Base-by-base conservation (phyloP, 106 monocot genomes). In the Platanthera zijinensis region DNA sequence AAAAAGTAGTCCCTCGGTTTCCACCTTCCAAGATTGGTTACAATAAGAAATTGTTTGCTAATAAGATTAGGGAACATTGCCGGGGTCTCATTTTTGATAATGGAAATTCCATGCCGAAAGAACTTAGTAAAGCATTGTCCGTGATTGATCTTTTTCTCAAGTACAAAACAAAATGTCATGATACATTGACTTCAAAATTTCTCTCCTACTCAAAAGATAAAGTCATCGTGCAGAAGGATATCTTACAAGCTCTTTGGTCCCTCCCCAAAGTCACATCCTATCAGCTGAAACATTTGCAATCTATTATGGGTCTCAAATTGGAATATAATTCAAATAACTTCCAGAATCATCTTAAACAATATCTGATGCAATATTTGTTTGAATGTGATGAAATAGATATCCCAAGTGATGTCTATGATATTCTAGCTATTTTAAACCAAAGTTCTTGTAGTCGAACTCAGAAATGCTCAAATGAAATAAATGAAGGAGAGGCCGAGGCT, bases 211-310 rank as follows among this genome's bases (percentile, higher is more conserved):
- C 82, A 62, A 77, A 74, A 17, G 80, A 91, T 71, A 57, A 57
- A 72, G 45, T 85, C 5, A 51, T 5, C 25, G 13, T 88, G 82
- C 94, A 94, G 52, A 84, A 83, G 61, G 82, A 84, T 22, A 83
- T 97, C 48, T 53, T 94, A 21, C 78, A 81, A 52, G 94, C 97
- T 61, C 82, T 97, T 82, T 88, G 89, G 91, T 86, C 82, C 45
- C 71, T 97, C 10, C 72, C 72, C 51, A 84, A 84, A 48, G 17
- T 94, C 67, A 80, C 73, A 72, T 15, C 49, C 61, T 22, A 54
- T 49, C 77, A 88, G 64, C 51, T 91, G 51, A 87, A 83, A 74
- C 72, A 10, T 22, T 80, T 97, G 78, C 84, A 81, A 48, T n/a
- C 78, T 71, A 28, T 83, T 48, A 5, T 94, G 50, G 81, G 82